Evolutionary conservation across 169 alveolate genomes (phyloP), one percentile per base, ranked within the genome.

Genomic region (Toxoplasma gondii): DNA sequence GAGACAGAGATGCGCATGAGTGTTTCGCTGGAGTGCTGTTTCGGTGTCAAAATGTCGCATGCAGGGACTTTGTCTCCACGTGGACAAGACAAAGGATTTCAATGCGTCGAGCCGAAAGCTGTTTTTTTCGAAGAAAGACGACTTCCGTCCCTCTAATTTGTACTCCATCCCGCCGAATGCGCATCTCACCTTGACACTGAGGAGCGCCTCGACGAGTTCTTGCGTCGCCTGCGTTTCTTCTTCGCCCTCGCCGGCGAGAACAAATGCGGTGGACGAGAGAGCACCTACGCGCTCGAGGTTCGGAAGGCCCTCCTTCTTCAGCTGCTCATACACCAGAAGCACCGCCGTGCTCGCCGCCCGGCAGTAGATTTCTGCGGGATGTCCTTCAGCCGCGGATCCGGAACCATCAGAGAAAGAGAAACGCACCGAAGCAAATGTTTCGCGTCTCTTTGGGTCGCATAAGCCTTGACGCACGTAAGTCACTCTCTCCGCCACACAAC

Each of bases 301-400:
- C 36, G 90, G 90, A 41, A 82, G 90, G 2, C 90, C 90, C 43
- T 41, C 67, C 36, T 31, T 27, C 90, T 82, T 82, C 44, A 82
- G 67, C 67, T 82, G 90, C n/a, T 38, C 41, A 31, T 41, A 82
- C 64, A 82, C 67, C n/a, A 82, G 41, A 22, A 82, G 90, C 90
- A 41, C 31, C 38, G 90, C 90, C n/a, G 69, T 82, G 90, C 90
- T 82, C 29, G 90, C 90, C 4, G 90, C 90, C 43, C 90, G 90
- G 90, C 90, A 41, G 90, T 43, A 78, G 44, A 78, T 45, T 27
- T 78, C 86, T 19, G 86, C 86, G 7, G 45, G 1, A 31, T 38
- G 45, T n/a, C 86, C 86, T n/a, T 16, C 43, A 17, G 45, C 86
- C 22, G 86, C 29, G 45, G 43, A 78, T 17, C 49, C 19, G 39